Conservation (phyloP, 169 alveolate genomes). For the Cystoisospora suis region DNA sequence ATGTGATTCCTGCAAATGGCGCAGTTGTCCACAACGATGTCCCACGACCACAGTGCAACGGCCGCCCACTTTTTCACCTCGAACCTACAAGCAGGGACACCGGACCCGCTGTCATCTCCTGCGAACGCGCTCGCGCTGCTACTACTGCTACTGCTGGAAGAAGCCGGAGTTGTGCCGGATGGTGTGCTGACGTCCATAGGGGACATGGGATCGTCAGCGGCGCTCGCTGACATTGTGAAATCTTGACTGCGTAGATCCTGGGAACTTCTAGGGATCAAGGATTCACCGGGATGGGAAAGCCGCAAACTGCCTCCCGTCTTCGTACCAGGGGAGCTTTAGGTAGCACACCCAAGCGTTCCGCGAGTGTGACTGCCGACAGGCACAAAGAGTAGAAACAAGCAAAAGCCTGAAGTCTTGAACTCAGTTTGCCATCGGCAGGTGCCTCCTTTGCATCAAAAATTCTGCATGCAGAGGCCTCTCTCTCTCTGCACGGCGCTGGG, state of each 20-base stretch:
- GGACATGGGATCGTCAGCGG: not conserved
- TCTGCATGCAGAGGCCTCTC: no score
- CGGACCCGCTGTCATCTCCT: not conserved
- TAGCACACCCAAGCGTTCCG: no score
- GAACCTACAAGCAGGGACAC: slow-evolving; percentile 61
- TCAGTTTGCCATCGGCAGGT: no score
- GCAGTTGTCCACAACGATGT: slow-evolving; percentile 97
- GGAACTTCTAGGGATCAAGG: no score
- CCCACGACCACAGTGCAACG: slow-evolving; percentile 99
- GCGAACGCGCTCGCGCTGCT: not conserved
- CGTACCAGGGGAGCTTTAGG: no score
- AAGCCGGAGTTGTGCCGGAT: not conserved
- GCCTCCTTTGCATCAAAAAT: no score
- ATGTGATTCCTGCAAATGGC: slow-evolving; percentile 98
- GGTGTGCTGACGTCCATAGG: slow-evolving; percentile 2
- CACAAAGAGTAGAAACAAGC: no score
- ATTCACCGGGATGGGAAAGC: no score
- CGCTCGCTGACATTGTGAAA: not conserved
- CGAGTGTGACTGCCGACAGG: no score
- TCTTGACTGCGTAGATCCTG: not conserved
- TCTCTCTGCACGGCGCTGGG: no score
- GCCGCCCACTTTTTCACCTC: slow-evolving; percentile 95
- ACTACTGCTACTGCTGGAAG: slow-evolving; percentile 6
- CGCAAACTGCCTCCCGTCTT: no score
- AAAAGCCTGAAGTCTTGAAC: no score